Percentiles rank a stretch among this genome's conserved stretches.
Evolutionary conservation across 257 asterid genomes (phyloP).

Genomic region (Solanum gracilifrons): DNA sequence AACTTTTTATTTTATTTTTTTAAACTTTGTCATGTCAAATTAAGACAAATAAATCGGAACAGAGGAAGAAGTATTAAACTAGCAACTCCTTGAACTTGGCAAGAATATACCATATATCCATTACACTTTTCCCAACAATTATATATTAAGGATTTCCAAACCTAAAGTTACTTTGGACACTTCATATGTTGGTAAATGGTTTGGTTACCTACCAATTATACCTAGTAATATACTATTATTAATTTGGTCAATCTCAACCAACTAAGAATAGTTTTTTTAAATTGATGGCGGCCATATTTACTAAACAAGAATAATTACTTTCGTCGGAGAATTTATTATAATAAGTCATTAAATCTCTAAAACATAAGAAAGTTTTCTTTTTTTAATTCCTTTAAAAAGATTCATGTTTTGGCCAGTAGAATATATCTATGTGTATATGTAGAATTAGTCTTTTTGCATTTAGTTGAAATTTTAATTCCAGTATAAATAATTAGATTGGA

Average conservation of each 20-base stretch:
- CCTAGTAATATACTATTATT: background rate
- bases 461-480: background rate
- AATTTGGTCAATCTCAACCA: background rate
- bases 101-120: background rate
- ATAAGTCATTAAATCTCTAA: background rate
- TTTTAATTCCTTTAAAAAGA: background rate
- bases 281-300: background rate
- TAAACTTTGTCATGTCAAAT: too few species aligned
- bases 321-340: background rate
- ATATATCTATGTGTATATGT: background rate
- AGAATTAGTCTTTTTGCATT: background rate
- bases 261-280: background rate
- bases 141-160: background rate
- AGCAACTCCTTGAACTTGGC: background rate
- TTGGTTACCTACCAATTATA: background rate
- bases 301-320: background rate
- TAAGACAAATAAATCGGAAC: too few species aligned
- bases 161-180: background rate
- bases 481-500: background rate
- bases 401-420: background rate
- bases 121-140: background rate
- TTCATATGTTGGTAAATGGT: background rate
- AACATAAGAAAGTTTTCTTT: background rate
- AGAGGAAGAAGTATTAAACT: background rate
- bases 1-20: fast-evolving